A percentile compares a stretch with the other conserved stretches of the same genome.
Evolutionary conservation across 2,329 filamentous ascomycete genomes (phyloP).

Genomic region (Pseudocercospora fijiensis): DNA sequence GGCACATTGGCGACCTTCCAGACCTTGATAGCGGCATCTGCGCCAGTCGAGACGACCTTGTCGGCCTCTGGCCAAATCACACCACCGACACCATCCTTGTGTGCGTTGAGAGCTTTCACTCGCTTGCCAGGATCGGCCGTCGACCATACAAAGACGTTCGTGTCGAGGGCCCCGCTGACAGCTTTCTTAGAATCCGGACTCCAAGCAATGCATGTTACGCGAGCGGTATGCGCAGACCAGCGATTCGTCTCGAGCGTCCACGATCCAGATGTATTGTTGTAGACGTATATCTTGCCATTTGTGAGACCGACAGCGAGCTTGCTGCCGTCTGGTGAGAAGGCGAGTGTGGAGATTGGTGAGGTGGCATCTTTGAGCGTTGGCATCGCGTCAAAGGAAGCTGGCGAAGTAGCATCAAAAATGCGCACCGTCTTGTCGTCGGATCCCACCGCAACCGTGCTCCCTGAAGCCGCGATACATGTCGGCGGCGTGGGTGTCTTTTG

Average conservation of each 20-base stretch:
- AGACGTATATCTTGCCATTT: slow-evolving; percentile 84
- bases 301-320: slow-evolving; percentile 79
- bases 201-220: slow-evolving; percentile 72
- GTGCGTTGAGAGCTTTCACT: slow-evolving; percentile 80
- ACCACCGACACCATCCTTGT: slow-evolving; percentile 93
- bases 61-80: slow-evolving; percentile 71
- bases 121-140: slow-evolving; percentile 77
- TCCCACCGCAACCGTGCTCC: slow-evolving; percentile 70
- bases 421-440: slow-evolving; percentile 71
- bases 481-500: slow-evolving; percentile 59
- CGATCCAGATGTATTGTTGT: slow-evolving; percentile 48
- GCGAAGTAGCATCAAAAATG: slow-evolving; percentile 65
- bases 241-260: slow-evolving; percentile 76
- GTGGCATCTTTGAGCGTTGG: slow-evolving; percentile 66
- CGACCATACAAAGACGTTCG: slow-evolving; percentile 91
- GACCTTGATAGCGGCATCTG: slow-evolving; percentile 86
- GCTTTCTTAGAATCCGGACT: slow-evolving; percentile 73
- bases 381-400: slow-evolving; percentile 51
- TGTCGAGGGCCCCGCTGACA: slow-evolving; percentile 83
- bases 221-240: slow-evolving; percentile 70
- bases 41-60: slow-evolving; percentile 76
- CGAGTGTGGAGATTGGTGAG: slow-evolving; percentile 71
- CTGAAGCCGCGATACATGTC: slow-evolving; percentile 69
- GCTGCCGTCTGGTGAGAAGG: slow-evolving; percentile 76
- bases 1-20: slow-evolving; percentile 64